Evolutionary conservation across 2,329 filamentous ascomycete genomes (phyloP).

Genomic region (Xylaria sp.): DNA sequence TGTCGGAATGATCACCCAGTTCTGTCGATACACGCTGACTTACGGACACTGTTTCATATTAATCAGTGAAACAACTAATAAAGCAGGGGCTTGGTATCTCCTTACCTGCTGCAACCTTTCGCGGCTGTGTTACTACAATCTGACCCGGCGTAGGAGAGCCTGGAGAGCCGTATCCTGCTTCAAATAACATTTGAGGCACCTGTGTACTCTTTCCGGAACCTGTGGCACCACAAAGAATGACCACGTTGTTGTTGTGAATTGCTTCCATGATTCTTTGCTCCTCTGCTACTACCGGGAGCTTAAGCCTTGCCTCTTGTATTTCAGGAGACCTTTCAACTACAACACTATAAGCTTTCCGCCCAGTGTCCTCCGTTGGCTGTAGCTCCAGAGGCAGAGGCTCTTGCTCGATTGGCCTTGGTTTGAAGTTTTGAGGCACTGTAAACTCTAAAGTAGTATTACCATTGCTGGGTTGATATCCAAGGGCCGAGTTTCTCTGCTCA

Average conservation of each 20-base stretch:
- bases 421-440: constrained; percentile 66
- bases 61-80: background rate
- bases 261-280: constrained; percentile 99
- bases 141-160: constrained; percentile 83
- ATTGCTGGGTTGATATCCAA: constrained; percentile 65
- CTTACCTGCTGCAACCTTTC: constrained; percentile 78
- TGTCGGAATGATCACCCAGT: constrained; percentile 75
- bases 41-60: constrained; percentile 91
- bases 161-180: constrained; percentile 85
- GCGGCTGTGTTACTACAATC: constrained; percentile 93
- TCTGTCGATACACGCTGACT: constrained; percentile 89
- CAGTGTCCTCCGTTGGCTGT: constrained; percentile 62
- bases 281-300: constrained; percentile 88
- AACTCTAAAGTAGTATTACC: constrained; percentile 54
- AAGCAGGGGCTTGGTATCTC: background rate
- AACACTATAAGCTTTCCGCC: constrained; percentile 78
- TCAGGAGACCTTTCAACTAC: constrained; percentile 70
- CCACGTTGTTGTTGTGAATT: constrained; percentile 86
- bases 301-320: constrained; percentile 78
- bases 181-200: constrained; percentile 93
- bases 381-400: constrained; percentile 74
- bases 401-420: constrained; percentile 69
- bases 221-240: constrained; percentile 92
- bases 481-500: constrained; percentile 80
- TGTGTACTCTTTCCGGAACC: constrained; percentile 98